Conservation (phyloP, 176 grass and related monocot species). For the Luzula sylvatica region DNA sequence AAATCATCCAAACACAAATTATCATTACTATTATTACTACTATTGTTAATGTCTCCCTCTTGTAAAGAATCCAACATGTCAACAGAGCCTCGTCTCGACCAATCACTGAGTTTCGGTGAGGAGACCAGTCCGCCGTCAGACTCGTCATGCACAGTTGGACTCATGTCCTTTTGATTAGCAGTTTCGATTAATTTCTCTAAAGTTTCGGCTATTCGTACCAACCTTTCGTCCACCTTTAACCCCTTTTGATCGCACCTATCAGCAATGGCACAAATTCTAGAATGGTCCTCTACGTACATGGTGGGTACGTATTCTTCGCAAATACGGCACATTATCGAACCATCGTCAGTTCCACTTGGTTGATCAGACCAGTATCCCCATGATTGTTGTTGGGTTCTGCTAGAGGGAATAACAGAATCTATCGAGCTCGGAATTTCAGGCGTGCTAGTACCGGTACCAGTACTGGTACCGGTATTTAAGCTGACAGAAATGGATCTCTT, state of each 20-base stretch:
- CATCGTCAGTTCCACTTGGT: conserved; percentile 89
- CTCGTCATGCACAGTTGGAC: conserved; percentile 77
- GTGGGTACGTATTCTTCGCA: conserved; percentile 99
- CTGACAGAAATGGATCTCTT: conserved; percentile 32
- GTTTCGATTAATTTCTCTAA: conserved; percentile 81
- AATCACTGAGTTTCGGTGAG: conserved; percentile 90
- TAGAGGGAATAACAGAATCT: conserved; percentile 44
- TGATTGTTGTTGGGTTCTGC: conserved; percentile 69
- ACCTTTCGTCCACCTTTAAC: conserved; percentile 82
- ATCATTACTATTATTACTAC: conserved; percentile 27
- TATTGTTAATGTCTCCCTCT: conserved; percentile 26
- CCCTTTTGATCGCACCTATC: conserved; percentile 96
- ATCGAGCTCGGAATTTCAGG: conserved; percentile 46
- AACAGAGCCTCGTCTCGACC: conserved; percentile 62
- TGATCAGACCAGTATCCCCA: conserved; percentile 93
- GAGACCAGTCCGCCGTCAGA: conserved; percentile 55
- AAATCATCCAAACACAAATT: conserved; percentile 81
- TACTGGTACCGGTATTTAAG: conserved; percentile 21
- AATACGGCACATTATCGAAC: conserved; percentile 99
- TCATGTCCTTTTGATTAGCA: conserved; percentile 74
- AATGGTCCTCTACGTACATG: conserved; percentile 86
- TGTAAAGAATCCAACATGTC: conserved; percentile 91
- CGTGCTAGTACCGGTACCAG: conserved; percentile 19
- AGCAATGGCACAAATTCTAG: conserved; percentile 74
- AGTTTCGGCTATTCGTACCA: conserved; percentile 74